phyloP scores from a whole-genome alignment of 2,329 filamentous ascomycete genomes.

The Teratosphaeria viscida region DNA sequence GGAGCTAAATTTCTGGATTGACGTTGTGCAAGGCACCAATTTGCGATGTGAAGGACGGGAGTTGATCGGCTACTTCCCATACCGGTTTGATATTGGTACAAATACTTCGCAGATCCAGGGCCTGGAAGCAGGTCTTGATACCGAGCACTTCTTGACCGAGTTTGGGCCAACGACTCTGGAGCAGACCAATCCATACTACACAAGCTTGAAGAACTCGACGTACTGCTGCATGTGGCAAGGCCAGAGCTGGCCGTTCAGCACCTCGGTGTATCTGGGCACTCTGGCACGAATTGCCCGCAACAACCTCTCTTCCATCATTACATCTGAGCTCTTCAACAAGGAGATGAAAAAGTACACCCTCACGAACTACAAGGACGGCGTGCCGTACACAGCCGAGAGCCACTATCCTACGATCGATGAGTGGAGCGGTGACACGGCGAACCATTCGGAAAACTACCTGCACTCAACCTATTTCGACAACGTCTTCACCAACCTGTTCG shows the following conservation, averaged over 20 bases:
- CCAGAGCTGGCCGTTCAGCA: constrained; percentile 38
- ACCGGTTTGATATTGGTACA: constrained; percentile 32
- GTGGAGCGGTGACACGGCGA: constrained; percentile 29
- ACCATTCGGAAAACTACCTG: constrained; percentile 35
- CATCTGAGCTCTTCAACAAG: constrained; percentile 28
- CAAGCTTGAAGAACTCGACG: constrained; percentile 18
- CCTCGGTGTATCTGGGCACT: constrained; percentile 32
- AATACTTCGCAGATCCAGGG: constrained; percentile 16
- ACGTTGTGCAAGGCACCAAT: constrained; percentile 26
- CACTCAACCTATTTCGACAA: constrained; percentile 39
- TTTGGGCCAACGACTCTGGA: constrained; percentile 36
- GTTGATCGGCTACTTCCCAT: constrained; percentile 35
- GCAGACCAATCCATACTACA: constrained; percentile 31
- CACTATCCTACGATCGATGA: constrained; percentile 30
- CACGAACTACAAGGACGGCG: constrained; percentile 33
- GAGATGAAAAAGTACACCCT: constrained; percentile 30
- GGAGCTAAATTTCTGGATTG: constrained; percentile 25
- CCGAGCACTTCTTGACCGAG: constrained; percentile 28
- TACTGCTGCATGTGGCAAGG: constrained; percentile 36
- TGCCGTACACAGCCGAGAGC: constrained; percentile 36
- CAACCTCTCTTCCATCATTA: constrained; percentile 20
- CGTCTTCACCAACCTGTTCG: constrained; percentile 35
- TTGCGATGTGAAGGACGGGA: constrained; percentile 27
- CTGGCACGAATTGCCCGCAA: constrained; percentile 29
- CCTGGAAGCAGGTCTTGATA: constrained; percentile 27